These are phyloP conservation scores for Boletales sp. DNA, from an alignment of 768 basidiomycete species.

Conservation along the genomic window DNA sequence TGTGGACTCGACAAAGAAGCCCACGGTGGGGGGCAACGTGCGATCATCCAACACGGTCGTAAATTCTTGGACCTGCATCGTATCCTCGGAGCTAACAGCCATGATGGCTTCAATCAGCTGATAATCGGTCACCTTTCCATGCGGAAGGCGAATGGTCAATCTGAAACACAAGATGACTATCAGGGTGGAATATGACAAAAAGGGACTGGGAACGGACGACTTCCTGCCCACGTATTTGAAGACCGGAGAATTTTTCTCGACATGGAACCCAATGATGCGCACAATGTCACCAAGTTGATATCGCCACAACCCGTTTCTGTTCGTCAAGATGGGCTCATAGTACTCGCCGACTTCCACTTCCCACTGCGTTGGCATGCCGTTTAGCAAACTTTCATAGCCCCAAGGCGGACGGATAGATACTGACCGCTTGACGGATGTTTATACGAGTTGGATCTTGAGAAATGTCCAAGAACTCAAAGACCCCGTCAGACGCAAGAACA, in stretches of 20 bases:
- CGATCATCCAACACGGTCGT: slow-evolving; percentile 13
- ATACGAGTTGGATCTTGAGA: slow-evolving; percentile 7
- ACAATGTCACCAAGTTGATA: slow-evolving; percentile 20
- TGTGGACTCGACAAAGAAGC: slow-evolving; percentile 15
- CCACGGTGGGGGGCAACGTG: neutral
- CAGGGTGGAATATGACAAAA: neutral
- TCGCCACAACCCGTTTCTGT: slow-evolving; percentile 21
- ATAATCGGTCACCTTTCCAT: slow-evolving; percentile 5
- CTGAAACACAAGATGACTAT: neutral
- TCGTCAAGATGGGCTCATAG: slow-evolving; percentile 21
- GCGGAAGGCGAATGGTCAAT: slow-evolving; percentile 5
- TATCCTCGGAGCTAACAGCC: neutral
- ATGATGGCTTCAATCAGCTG: slow-evolving; percentile 7
- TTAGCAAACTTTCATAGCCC: neutral
- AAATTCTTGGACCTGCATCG: slow-evolving; percentile 11
- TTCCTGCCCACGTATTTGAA: slow-evolving; percentile 14
- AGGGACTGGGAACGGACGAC: slow-evolving; percentile 9
- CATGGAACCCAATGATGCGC: slow-evolving; percentile 12
- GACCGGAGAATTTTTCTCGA: slow-evolving; percentile 3
- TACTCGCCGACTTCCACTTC: slow-evolving; percentile 14
- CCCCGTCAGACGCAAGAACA: neutral
- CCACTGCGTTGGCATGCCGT: slow-evolving; percentile 5
- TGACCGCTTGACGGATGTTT: slow-evolving; percentile 16
- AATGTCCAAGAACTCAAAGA: slow-evolving; percentile 20
- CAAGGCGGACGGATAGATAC: neutral